Conservation (phyloP, 768 basidiomycete genomes). For the Agrocybe pediades region DNA sequence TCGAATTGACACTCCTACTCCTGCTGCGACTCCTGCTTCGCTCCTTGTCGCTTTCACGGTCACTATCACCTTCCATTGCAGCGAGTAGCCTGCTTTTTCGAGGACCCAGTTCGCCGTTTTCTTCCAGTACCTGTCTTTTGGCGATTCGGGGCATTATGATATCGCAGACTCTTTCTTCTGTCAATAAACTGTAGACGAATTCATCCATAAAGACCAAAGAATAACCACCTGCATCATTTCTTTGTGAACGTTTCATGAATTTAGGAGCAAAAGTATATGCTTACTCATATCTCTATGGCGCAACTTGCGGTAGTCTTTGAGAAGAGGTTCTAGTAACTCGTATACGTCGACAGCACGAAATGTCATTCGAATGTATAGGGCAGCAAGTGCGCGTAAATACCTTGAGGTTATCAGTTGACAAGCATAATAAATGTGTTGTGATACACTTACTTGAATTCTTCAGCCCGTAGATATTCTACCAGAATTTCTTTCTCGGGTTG, state of each 20-base stretch:
- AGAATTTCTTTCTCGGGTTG: conserved; percentile 98
- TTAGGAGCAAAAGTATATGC: conserved; percentile 23
- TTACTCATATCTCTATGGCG: conserved; percentile 78
- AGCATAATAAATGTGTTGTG: background rate
- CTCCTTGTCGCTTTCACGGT: conserved; percentile 46
- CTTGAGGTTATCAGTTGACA: conserved; percentile 37
- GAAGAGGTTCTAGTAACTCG: conserved; percentile 88
- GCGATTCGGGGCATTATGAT: conserved; percentile 90
- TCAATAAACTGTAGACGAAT: conserved; percentile 81
- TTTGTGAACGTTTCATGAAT: background rate
- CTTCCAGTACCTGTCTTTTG: conserved; percentile 86
- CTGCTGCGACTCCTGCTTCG: conserved; percentile 31
- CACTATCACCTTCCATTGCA: conserved; percentile 78
- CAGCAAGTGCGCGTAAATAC: conserved; percentile 91
- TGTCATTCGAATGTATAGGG: conserved; percentile 93
- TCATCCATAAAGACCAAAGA: conserved; percentile 88
- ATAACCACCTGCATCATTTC: conserved; percentile 68
- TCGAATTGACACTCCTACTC: conserved; percentile 29
- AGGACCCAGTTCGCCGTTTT: conserved; percentile 86
- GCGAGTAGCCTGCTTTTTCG: conserved; percentile 86
- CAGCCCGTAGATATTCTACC: conserved; percentile 91
- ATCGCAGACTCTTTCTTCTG: conserved; percentile 93
- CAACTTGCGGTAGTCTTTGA: conserved; percentile 93
- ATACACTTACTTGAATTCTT: conserved; percentile 93
- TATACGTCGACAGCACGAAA: conserved; percentile 90